Conservation (phyloP, 2,329 filamentous ascomycete genomes). For the Fusarium zealandicum region DNA sequence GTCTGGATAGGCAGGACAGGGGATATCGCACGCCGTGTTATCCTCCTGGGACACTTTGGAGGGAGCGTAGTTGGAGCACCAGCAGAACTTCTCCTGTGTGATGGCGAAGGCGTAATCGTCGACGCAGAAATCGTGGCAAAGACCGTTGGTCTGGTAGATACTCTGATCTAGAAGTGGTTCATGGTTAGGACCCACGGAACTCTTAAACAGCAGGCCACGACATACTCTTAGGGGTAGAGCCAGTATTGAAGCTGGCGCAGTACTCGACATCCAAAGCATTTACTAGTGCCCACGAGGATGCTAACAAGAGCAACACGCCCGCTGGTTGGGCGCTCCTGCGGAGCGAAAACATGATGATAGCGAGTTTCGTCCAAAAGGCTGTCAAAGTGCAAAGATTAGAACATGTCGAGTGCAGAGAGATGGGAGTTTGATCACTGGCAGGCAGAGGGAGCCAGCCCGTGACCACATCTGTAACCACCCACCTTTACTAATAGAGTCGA, state of each 20-base stretch:
- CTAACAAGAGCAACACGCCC: slow-evolving; percentile 37
- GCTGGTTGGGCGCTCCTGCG: slow-evolving; percentile 29
- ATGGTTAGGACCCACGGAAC: neutral
- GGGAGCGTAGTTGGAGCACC: slow-evolving; percentile 77
- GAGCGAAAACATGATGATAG: slow-evolving; percentile 34
- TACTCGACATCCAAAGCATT: slow-evolving; percentile 42
- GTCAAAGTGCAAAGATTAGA: slow-evolving; percentile 10
- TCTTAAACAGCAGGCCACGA: neutral
- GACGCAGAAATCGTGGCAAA: slow-evolving; percentile 68
- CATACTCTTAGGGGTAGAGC: slow-evolving; percentile 44
- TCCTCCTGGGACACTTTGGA: slow-evolving; percentile 50
- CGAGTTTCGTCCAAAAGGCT: slow-evolving; percentile 25
- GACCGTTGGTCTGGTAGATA: slow-evolving; percentile 73
- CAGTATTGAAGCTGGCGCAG: slow-evolving; percentile 51
- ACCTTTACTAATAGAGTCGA: slow-evolving; percentile 34
- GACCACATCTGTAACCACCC: slow-evolving; percentile 22
- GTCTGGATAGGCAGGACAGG: slow-evolving; percentile 72
- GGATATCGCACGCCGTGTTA: slow-evolving; percentile 57
- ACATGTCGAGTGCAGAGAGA: slow-evolving; percentile 2
- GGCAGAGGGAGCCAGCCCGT: neutral
- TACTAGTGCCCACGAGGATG: slow-evolving; percentile 37
- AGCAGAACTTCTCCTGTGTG: slow-evolving; percentile 70
- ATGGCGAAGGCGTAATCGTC: slow-evolving; percentile 70
- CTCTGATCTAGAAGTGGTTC: slow-evolving; percentile 54
- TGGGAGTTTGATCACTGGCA: neutral